Base-by-base conservation (phyloP, 768 basidiomycete species). In the Lyophyllum semitale region DNA sequence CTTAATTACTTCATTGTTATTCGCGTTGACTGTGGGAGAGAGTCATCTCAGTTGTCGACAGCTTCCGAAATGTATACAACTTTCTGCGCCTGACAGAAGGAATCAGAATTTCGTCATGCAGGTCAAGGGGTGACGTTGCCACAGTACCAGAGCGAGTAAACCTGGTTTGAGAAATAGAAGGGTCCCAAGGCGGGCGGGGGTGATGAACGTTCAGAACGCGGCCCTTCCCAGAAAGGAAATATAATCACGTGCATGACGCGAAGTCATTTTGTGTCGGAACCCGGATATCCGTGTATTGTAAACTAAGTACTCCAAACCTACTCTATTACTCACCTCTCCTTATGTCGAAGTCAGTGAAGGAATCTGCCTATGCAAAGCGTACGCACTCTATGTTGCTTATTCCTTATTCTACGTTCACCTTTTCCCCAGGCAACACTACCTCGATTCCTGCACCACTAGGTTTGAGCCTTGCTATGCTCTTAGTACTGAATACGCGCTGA, bases 341-440 rank as follows among this genome's bases (percentile, higher is more conserved):
- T 73, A 84, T 13, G 70, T 68, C 46, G 27, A 48, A 55, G 80
- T 77, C 40, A 77, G 61, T 1, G 78, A 72, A 17, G 76, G 50
- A 40, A 6, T 59, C 65, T 40, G 70, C 63, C 8, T 70, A 70
- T 47, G 46, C 63, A 5, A 70, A 70, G 58, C 69, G 72, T 74
- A 60, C 42, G 58, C 53, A 29, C 33, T 18, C 23, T 27, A 27
- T 26, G 1, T 27, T 51, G 4, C 8, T 17, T 15, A 4, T 13
- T 47, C 46, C 8, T 20, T 20, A 27, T 12, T 8, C 2, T 1
- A 25, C 9, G 42, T 29, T 53, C 15, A 43, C 15, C 8, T 41
- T 12, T 9, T 15, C 25, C 1, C 29, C 53, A 78, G 76, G 75
- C 4, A 66, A 66, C 46, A 63, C 59, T 4, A 48, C 58, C 11